phyloP scores from a whole-genome alignment of 129 eudicot species.

The Ambrosia artemisiifolia region DNA sequence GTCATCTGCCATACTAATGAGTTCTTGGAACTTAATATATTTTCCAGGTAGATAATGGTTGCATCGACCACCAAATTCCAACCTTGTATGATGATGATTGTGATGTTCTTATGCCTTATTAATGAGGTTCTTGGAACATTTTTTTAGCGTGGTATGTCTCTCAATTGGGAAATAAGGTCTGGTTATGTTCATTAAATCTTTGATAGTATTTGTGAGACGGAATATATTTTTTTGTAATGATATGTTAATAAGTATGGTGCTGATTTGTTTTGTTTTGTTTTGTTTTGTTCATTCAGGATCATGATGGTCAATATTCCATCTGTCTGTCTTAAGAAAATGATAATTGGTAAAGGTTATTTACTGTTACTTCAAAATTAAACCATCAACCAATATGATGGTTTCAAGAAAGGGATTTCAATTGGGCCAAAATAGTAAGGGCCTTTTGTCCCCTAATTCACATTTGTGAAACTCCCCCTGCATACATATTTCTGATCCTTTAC shows the following conservation, averaged over 20 bases:
- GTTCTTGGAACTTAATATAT: conserved; percentile 3
- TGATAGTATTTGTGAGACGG: neutral
- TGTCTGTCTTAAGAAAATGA: too few species aligned
- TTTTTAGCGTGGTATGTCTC: conserved; percentile 85
- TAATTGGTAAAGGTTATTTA: too few species aligned
- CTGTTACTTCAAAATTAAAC: too few species aligned
- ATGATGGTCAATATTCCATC: conserved; percentile 62
- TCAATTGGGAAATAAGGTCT: conserved; percentile 17
- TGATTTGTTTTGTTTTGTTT: conserved; percentile 14
- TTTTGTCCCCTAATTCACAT: too few species aligned
- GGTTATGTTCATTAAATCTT: conserved; percentile 6
- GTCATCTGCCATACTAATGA: too few species aligned
- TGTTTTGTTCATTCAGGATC: conserved; percentile 60
- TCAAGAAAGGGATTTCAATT: too few species aligned
- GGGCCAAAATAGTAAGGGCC: too few species aligned
- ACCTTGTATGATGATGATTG: conserved; percentile 62
- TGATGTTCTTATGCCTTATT: conserved; percentile 74
- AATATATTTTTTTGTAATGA: neutral
- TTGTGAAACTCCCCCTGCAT: too few species aligned
- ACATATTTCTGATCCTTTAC: too few species aligned
- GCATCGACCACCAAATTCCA: conserved; percentile 54
- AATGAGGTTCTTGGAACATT: conserved; percentile 29
- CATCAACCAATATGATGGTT: too few species aligned
- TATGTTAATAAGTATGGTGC: neutral
- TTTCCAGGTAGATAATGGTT: conserved; percentile 47